phyloP scores from a whole-genome alignment of 228 moss, liverwort and hornwort genomes.

The Sphagnum magellanicum region DNA sequence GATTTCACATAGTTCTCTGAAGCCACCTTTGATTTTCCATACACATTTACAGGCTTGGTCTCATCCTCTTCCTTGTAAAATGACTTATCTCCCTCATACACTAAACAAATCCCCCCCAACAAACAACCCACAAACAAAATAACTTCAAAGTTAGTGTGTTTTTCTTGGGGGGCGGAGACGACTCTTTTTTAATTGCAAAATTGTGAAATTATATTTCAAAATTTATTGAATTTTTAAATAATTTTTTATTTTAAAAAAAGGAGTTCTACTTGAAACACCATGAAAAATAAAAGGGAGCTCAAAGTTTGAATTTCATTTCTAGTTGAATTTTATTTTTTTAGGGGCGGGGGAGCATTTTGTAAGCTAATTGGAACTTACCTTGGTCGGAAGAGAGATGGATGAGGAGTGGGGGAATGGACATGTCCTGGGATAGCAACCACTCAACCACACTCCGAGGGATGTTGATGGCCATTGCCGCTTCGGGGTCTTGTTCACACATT shows the following conservation, averaged over 20 bases:
- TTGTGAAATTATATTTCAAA: too few species aligned
- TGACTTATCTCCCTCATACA: slow-evolving; percentile 72
- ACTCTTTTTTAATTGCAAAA: too few species aligned
- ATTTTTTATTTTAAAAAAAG: too few species aligned
- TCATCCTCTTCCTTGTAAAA: slow-evolving; percentile 93
- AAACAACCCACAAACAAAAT: too few species aligned
- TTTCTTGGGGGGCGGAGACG: too few species aligned
- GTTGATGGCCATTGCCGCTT: slow-evolving; percentile 67
- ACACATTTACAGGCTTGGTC: slow-evolving; percentile 74
- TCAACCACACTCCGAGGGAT: slow-evolving; percentile 61
- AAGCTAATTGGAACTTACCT: slow-evolving; percentile 22
- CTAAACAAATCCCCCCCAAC: slow-evolving; percentile 16
- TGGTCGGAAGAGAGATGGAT: slow-evolving; percentile 94
- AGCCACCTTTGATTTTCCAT: slow-evolving; percentile 71
- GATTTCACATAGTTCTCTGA: slow-evolving; percentile 64
- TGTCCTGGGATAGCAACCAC: slow-evolving; percentile 60
- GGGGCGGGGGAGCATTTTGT: too few species aligned
- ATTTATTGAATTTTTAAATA: too few species aligned
- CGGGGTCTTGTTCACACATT: slow-evolving; percentile 82
- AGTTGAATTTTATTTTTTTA: too few species aligned
- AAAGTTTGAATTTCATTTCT: too few species aligned
- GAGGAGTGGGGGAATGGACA: slow-evolving; percentile 46
- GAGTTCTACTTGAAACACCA: too few species aligned
- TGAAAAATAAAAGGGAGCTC: too few species aligned
- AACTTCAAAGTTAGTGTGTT: too few species aligned